These are phyloP conservation scores for Globisporangium middletonii DNA, from an alignment of 352 stramenopile species.

Conservation along the genomic window DNA sequence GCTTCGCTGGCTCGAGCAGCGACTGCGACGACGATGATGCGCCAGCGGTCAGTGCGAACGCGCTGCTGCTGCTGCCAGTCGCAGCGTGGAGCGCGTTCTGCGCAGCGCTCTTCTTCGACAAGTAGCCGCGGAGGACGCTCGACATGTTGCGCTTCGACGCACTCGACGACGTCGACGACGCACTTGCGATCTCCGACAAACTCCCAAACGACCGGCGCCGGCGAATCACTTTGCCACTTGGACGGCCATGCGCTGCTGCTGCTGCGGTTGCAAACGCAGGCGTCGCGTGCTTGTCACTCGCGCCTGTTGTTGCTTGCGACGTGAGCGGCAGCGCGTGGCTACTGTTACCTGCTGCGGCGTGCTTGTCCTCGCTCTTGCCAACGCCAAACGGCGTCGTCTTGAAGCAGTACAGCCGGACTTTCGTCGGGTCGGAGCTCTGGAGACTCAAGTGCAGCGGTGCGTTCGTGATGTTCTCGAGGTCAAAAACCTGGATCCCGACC, in stretches of 20 bases:
- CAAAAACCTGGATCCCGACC: constrained; percentile 82
- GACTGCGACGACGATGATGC: neutral
- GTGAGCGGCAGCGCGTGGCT: neutral
- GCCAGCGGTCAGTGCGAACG: neutral
- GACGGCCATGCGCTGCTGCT: constrained; percentile 10
- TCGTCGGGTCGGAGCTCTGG: constrained; percentile 63
- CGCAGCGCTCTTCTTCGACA: constrained; percentile 41
- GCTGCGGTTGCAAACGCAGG: neutral
- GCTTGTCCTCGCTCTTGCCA: neutral
- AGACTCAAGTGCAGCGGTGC: constrained; percentile 72
- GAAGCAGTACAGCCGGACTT: constrained; percentile 73
- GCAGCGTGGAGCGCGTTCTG: neutral
- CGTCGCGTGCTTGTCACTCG: constrained; percentile 1
- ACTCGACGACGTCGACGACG: constrained; percentile 11
- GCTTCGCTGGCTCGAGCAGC: constrained; percentile 12
- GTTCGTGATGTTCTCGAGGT: constrained; percentile 87
- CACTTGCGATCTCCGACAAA: constrained; percentile 44
- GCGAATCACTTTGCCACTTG: constrained; percentile 36
- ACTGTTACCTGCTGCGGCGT: neutral
- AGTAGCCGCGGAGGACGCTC: constrained; percentile 41
- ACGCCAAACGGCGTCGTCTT: constrained; percentile 29
- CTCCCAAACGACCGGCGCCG: constrained; percentile 69
- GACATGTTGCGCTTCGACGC: constrained; percentile 34
- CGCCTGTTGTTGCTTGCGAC: constrained; percentile 5
- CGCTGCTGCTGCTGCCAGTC: neutral